phyloP scores from a whole-genome alignment of 2,329 filamentous ascomycete species.

The Basipetospora chlamydospora region DNA sequence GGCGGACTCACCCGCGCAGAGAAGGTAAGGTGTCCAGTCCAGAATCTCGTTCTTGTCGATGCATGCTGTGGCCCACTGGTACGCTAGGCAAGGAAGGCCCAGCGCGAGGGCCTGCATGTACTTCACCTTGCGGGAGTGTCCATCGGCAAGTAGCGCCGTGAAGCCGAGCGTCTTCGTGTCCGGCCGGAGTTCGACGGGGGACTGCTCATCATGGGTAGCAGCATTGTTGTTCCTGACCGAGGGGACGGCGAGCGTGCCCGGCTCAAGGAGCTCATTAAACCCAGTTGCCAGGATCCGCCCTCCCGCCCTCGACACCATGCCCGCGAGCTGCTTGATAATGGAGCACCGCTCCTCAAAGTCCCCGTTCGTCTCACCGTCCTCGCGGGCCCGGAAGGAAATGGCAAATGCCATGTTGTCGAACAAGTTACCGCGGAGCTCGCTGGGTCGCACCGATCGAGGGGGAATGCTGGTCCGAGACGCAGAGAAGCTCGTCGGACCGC shows the following conservation, averaged over 20 bases:
- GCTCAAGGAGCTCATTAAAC: conserved; percentile 68
- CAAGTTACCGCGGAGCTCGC: conserved; percentile 17
- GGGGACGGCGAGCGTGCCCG: conserved; percentile 6
- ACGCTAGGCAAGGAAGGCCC: conserved; percentile 71
- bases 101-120: conserved; percentile 91
- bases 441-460: background rate
- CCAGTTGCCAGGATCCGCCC: conserved; percentile 58
- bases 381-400: conserved; percentile 49
- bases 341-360: conserved; percentile 26
- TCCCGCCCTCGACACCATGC: conserved; percentile 54
- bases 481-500: too few species aligned
- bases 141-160: conserved; percentile 71
- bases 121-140: conserved; percentile 74
- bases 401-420: conserved; percentile 82
- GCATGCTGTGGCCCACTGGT: conserved; percentile 68
- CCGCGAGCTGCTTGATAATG: conserved; percentile 34
- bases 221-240: background rate
- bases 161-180: conserved; percentile 50
- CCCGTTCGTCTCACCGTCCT: conserved; percentile 36
- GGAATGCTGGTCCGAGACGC: too few species aligned
- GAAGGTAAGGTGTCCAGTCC: conserved; percentile 67
- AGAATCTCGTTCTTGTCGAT: conserved; percentile 45
- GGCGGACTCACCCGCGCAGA: conserved; percentile 69
- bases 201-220: background rate
- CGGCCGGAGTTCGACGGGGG: conserved; percentile 35